Evolutionary conservation across 1,284 basidiomycete genomes (phyloP), one percentile per base, ranked within the genome.

Genomic region (Spongiforma sp.): DNA sequence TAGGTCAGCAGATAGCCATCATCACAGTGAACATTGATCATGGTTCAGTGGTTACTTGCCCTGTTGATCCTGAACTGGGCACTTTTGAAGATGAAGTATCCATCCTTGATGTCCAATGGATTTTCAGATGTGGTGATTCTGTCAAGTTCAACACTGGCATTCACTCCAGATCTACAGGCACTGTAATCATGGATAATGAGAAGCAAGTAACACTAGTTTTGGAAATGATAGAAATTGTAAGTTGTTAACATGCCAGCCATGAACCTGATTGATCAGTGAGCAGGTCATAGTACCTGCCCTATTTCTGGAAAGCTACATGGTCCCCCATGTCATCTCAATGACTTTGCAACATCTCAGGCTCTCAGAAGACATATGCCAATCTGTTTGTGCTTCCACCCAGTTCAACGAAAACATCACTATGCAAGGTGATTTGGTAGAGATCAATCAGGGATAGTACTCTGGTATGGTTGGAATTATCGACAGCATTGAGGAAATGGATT

Each of bases 131-230:
- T 4, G 60, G 61, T 2, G 39, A 64, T 11, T 2, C 17, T 5
- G 36, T 64, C 7, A 36, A 33, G 34, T 36, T 62, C 11, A 24
- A 62, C 26, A 61, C 56, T 24, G 63, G 60, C 1, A 2, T 26
- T 6, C 30, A 62, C 43, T 21, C 26, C 1, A 37, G 60, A 12
- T n/a, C 33, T 6, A 58, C n/a, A 8, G 55, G 53, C 11, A 55
- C 33, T 4, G 21, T 55, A 19, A 11, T 48, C 3, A 48, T 1
- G 15, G 24, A 24, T 48, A 10, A 14, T 17, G 46, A 48, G 17
- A 28, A 6, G 12, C 12, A 48, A 17, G 46, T 48, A 26, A 48
- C 24, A 8, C 12, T 50, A 5, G 12, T 50, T 26, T 50, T 50
- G 46, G 46, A 50, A 28, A 50, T 7, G 26, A 50, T 28, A 26